These are phyloP conservation scores for Circinella minor DNA, from an alignment of 371 early-diverging fungal species.

Conservation along the genomic window DNA sequence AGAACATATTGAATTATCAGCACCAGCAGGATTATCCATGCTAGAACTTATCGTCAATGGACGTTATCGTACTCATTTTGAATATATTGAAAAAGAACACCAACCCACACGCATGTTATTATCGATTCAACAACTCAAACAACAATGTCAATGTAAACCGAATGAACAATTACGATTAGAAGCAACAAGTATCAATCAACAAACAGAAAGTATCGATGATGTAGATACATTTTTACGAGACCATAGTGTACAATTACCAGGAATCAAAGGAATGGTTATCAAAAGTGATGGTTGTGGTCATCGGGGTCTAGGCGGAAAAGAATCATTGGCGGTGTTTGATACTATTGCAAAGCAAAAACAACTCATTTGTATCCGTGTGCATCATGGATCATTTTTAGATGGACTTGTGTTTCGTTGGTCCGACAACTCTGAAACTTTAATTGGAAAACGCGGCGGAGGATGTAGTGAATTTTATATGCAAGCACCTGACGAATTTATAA, in stretches of 20 bases:
- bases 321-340: constrained; percentile 9
- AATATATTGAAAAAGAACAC: constrained; percentile 42
- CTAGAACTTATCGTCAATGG: constrained; percentile 61
- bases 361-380: constrained; percentile 37
- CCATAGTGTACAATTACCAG: constrained; percentile 31
- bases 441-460: constrained; percentile 46
- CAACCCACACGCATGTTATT: constrained; percentile 27
- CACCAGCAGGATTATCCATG: constrained; percentile 56
- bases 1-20: constrained; percentile 41
- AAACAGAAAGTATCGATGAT: constrained; percentile 34
- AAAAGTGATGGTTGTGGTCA: constrained; percentile 32
- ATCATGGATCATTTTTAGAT: constrained; percentile 56
- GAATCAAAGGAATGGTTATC: constrained; percentile 32
- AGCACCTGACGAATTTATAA: constrained; percentile 45
- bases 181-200: constrained; percentile 42
- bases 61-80: constrained; percentile 54
- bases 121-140: constrained; percentile 25
- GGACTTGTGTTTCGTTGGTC: constrained; percentile 49
- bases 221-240: constrained; percentile 31
- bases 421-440: constrained; percentile 40
- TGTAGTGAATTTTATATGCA: constrained; percentile 28
- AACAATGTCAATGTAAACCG: constrained; percentile 26
- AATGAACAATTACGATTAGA: constrained; percentile 39
- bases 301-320: constrained; percentile 27
- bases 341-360: constrained; percentile 14